Base-by-base conservation (phyloP, 2,329 filamentous ascomycete genomes). In the Aspergillus uvarum region DNA sequence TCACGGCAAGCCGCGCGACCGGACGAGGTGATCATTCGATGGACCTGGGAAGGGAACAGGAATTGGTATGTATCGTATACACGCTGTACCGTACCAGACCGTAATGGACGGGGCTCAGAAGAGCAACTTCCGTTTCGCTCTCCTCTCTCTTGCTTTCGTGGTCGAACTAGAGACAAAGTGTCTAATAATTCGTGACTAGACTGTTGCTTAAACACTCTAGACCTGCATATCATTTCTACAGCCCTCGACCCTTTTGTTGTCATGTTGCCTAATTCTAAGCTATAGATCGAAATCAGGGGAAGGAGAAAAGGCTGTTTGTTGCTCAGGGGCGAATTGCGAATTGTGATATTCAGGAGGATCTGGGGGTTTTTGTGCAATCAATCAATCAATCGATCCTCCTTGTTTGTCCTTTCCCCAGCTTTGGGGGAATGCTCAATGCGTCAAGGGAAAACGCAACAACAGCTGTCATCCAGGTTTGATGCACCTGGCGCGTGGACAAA, bases 1-100 rank as follows among this genome's bases (percentile, higher is more conserved):
- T 58, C 60, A 59, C 44, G 60, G 59, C 53, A 52, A 47, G 57
- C 61, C 56, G 57, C 49, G 63, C 64, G 60, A 63, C 64, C 63
- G 64, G 63, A 60, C 63, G 32, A 35, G 32, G 63, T 66, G 62
- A 61, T 62, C 58, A 59, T 56, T 58, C 51, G 48, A 26, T 47
- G 19, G 21, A 22, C 24, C 8, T 22, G 42, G 44, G 19, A 11
- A n/a, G 49, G 14, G 26, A 29, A 19, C 38, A 44, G 16, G 38
- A 44, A 44, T 16, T 12, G 22, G 26, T 53, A 26, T 26, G 53
- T 55, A 55, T 32, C 24, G 53, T 32, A 48, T 54, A 14, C 38
- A n/a, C 4, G 8, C 42, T 11, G 32, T 54, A 55, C 53, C 47
- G 49, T 59, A 59, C 52, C 58, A 38, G 12, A 56, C 47, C 5